Percentiles rank a stretch among this genome's conserved stretches.
phyloP scores from a whole-genome alignment of 2,329 filamentous ascomycete genomes.

The Nigrospora osmanthi region DNA sequence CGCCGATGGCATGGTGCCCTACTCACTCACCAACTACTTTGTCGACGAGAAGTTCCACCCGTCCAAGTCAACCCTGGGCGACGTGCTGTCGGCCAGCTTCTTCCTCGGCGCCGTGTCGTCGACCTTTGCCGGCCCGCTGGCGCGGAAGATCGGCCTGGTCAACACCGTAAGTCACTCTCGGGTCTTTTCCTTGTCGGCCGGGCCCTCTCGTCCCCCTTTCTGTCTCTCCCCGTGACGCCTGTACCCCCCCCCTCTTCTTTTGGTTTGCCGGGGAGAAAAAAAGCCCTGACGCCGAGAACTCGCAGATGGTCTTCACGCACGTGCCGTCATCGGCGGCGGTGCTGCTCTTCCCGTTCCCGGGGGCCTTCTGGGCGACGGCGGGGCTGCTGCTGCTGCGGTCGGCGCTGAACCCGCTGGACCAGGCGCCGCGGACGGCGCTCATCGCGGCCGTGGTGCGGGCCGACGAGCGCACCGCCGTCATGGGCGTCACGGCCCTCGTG shows the following conservation, averaged over 20 bases:
- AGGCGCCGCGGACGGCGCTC: conserved; percentile 62
- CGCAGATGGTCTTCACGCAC: conserved; percentile 71
- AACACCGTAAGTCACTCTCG: conserved; percentile 49
- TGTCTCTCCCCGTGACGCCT: too few relatives aligned
- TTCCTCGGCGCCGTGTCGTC: conserved; percentile 43
- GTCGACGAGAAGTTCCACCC: conserved; percentile 41
- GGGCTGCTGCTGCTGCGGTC: conserved; percentile 54
- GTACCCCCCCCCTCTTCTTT: too few relatives aligned
- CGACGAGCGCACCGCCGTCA: conserved; percentile 60
- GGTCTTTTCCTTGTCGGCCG: conserved; percentile 43
- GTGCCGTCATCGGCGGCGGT: conserved; percentile 61
- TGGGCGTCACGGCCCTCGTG: conserved; percentile 63
- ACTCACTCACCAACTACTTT: conserved; percentile 50
- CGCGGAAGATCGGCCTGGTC: conserved; percentile 52
- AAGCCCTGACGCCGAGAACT: conserved; percentile 26
- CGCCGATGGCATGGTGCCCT: conserved; percentile 61
- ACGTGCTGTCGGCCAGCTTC: conserved; percentile 46
- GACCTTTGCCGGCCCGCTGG: conserved; percentile 44
- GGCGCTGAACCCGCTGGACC: conserved; percentile 61
- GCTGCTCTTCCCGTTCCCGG: conserved; percentile 51
- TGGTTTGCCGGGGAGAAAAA: too few relatives aligned
- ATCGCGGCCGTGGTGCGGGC: conserved; percentile 57
- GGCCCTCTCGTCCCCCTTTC: too few relatives aligned
- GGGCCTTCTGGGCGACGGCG: conserved; percentile 44
- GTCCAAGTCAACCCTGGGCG: conserved; percentile 40